phyloP scores from a whole-genome alignment of 306 rosid genomes.

The Acacia crassicarpa region DNA sequence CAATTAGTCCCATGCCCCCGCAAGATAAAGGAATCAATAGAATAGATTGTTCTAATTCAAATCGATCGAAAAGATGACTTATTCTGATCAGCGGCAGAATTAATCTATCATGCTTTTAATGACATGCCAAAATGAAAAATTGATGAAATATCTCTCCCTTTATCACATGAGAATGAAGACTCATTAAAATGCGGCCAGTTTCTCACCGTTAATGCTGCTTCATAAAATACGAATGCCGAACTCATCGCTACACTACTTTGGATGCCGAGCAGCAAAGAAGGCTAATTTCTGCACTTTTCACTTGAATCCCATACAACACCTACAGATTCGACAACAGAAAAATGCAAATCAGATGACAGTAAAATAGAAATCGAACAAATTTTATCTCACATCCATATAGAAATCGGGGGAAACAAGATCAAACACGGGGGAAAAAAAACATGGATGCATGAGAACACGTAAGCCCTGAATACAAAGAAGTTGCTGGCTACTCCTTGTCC shows the following conservation, averaged over 20 bases:
- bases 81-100: neutral
- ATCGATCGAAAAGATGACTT: neutral
- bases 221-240: constrained; percentile 38
- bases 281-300: constrained; percentile 42
- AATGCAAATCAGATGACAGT: constrained; percentile 5
- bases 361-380: neutral
- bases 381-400: neutral
- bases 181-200: neutral
- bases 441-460: neutral
- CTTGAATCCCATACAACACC: constrained; percentile 66
- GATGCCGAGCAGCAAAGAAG: constrained; percentile 32
- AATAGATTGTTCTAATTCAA: neutral
- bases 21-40: constrained; percentile 1
- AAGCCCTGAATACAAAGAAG: neutral
- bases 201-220: constrained; percentile 44
- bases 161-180: constrained; percentile 16
- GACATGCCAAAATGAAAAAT: neutral
- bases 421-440: neutral
- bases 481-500: neutral
- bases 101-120: neutral
- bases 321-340: constrained; percentile 35
- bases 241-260: constrained; percentile 35
- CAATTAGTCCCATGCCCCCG: neutral
- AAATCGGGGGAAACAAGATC: no score
- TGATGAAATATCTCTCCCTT: neutral